Conservation (phyloP, 768 basidiomycete species). For the Leccinum imitatum region DNA sequence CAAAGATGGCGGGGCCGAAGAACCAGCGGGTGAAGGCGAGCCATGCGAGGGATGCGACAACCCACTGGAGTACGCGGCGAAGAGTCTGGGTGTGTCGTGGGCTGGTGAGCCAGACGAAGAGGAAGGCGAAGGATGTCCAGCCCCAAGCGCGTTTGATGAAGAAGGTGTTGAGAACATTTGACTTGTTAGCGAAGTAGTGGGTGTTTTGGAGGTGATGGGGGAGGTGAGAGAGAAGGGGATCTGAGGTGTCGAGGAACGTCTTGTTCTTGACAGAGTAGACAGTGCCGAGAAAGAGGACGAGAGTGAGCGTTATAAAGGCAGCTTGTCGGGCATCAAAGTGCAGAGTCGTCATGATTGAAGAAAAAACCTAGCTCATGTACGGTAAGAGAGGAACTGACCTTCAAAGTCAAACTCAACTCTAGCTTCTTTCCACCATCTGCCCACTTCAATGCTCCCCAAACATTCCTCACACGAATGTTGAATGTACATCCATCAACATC, state of each 20-base stretch:
- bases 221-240: conserved; percentile 65
- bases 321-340: conserved; percentile 26
- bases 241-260: conserved; percentile 84
- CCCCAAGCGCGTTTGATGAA: conserved; percentile 93
- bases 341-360: conserved; percentile 13
- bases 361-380: too few relatives aligned
- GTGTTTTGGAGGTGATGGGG: conserved; percentile 63
- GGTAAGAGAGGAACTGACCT: neutral
- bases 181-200: conserved; percentile 78
- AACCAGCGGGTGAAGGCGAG: conserved; percentile 80
- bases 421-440: too few relatives aligned
- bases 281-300: conserved; percentile 59
- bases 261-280: conserved; percentile 59
- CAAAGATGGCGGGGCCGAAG: conserved; percentile 78
- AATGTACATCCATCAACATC: too few relatives aligned
- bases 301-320: conserved; percentile 42
- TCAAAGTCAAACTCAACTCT: too few relatives aligned
- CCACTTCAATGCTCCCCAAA: too few relatives aligned
- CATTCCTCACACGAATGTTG: too few relatives aligned
- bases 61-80: conserved; percentile 52
- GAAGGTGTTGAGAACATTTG: conserved; percentile 75
- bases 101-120: conserved; percentile 57
- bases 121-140: conserved; percentile 77
- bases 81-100: conserved; percentile 43
- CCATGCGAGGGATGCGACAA: conserved; percentile 65